A percentile compares a stretch with the other conserved stretches of the same genome.
Evolutionary conservation across 495 filamentous ascomycete species (phyloP).

Genomic region (Astrothelium macrocarpum): DNA sequence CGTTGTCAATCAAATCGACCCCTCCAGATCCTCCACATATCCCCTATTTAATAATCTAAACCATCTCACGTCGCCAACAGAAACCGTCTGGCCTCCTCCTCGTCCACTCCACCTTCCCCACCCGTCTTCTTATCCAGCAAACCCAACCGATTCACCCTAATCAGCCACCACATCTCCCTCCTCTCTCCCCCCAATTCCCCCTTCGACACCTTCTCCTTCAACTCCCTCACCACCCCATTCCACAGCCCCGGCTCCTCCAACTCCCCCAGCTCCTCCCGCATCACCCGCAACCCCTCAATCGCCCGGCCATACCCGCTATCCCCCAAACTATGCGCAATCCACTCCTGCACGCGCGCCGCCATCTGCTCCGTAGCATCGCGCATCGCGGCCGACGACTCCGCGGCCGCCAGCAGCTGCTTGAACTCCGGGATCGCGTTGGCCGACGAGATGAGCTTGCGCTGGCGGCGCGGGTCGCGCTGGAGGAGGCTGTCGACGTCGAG

Average conservation of each 20-base stretch:
- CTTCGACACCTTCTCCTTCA: constrained; percentile 63
- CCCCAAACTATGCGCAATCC: constrained; percentile 63
- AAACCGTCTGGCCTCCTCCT: constrained; percentile 59
- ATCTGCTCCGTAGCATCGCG: constrained; percentile 67
- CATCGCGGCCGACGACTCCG: constrained; percentile 50
- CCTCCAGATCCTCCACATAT: no score
- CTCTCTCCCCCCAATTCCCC: constrained; percentile 75
- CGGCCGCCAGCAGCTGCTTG: constrained; percentile 62
- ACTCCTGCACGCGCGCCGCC: constrained; percentile 54
- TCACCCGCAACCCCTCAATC: constrained; percentile 62
- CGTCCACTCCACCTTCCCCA: constrained; percentile 52
- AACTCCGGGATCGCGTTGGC: constrained; percentile 87
- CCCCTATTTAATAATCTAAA: no score
- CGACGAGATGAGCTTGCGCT: constrained; percentile 55
- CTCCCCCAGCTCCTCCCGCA: constrained; percentile 67
- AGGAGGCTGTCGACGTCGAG: constrained; percentile 78
- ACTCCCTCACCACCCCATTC: constrained; percentile 58
- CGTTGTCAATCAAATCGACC: no score
- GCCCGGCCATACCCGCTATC: constrained; percentile 66
- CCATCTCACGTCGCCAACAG: constrained; percentile 1
- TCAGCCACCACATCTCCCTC: constrained; percentile 69
- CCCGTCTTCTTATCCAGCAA: constrained; percentile 57
- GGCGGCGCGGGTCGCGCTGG: constrained; percentile 36
- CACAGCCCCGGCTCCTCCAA: constrained; percentile 68
- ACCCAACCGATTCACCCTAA: constrained; percentile 58